Evolutionary conservation across 2,329 filamentous ascomycete genomes (phyloP), one percentile per base, ranked within the genome.

Genomic region (Penicillium sp.): DNA sequence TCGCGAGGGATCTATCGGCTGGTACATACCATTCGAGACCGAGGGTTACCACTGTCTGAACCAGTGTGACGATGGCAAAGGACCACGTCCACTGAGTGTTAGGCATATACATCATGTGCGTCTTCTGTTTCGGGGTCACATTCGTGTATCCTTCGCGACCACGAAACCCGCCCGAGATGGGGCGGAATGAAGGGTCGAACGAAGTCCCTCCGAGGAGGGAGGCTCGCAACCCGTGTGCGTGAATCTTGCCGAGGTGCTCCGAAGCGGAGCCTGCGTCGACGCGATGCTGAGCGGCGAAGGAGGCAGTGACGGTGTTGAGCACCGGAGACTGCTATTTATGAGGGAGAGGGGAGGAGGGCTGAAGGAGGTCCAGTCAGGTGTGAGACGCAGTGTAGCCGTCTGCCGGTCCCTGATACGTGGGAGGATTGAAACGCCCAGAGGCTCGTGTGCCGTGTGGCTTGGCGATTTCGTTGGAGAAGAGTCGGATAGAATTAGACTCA

Each of bases 51-150:
- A 89, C 78, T 62, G 92, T 90, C 81, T 99, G 95, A 58, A 90
- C 63, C 47, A 89, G 76, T 37, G 91, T 87, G 37, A 90, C 83
- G 63, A 87, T 75, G 77, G 96, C 86, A 74, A 98, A 98, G 61
- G 87, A 81, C 82, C 92, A 94, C 16, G 93, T 92, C 94, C 95
- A 99, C 71, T 84, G 86, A 58, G 90, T 90, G 73, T 87, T 90
- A 68, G 96, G 89, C 68, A 90, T 86, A 73, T 92, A 94, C 81
- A 93, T 86, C 68, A 78, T 86, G 67, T 72, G 70, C 41, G 58
- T 66, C 36, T 62, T 59, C 50, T 61, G 73, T 68, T 64, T 69
- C 22, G 75, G 72, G 43, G 68, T 75, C 40, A 73, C 69, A 64
- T 72, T 72, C 31, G 78, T 64, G 75, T 83, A 78, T 62, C 77